Conservation (phyloP, 805 yeast genomes). For the Candida silvicultrix region DNA sequence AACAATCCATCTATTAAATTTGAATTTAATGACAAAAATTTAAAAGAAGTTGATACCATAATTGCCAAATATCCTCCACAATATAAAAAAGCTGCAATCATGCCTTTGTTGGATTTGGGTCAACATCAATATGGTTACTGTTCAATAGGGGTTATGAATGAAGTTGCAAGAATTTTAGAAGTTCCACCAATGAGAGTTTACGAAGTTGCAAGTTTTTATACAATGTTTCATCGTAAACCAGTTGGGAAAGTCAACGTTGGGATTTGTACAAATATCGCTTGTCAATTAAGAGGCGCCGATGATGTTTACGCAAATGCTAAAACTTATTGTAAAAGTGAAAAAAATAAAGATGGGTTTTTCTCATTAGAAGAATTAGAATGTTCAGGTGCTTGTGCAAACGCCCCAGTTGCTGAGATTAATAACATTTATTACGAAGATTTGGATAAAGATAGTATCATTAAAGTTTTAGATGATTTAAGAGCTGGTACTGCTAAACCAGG, state of each 20-base stretch:
- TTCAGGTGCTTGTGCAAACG: conserved; percentile 88
- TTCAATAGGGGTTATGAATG: conserved; percentile 82
- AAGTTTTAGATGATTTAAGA: conserved; percentile 55
- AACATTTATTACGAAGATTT: conserved; percentile 82
- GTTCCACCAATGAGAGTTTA: conserved; percentile 94
- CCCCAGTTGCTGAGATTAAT: conserved; percentile 81
- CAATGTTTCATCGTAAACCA: conserved; percentile 84
- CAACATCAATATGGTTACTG: conserved; percentile 86
- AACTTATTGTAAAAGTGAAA: conserved; percentile 49
- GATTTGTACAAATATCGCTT: conserved; percentile 86
- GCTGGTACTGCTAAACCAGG: conserved; percentile 62
- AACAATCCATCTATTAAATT: conserved; percentile 67
- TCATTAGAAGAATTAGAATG: conserved; percentile 87
- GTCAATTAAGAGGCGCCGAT: conserved; percentile 80
- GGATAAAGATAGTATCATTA: conserved; percentile 57
- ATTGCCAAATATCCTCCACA: conserved; percentile 79
- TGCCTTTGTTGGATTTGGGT: conserved; percentile 83
- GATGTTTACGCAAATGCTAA: conserved; percentile 67
- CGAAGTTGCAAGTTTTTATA: conserved; percentile 88
- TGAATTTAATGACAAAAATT: conserved; percentile 63
- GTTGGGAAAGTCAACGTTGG: conserved; percentile 82
- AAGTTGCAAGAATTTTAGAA: conserved; percentile 76
- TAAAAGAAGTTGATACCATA: conserved; percentile 62
- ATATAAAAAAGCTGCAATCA: conserved; percentile 81
- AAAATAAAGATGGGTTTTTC: conserved; percentile 68